A percentile compares a stretch with the other conserved stretches of the same genome.
Conservation (phyloP, 208 protist species). For the Naegleria gruberi region DNA sequence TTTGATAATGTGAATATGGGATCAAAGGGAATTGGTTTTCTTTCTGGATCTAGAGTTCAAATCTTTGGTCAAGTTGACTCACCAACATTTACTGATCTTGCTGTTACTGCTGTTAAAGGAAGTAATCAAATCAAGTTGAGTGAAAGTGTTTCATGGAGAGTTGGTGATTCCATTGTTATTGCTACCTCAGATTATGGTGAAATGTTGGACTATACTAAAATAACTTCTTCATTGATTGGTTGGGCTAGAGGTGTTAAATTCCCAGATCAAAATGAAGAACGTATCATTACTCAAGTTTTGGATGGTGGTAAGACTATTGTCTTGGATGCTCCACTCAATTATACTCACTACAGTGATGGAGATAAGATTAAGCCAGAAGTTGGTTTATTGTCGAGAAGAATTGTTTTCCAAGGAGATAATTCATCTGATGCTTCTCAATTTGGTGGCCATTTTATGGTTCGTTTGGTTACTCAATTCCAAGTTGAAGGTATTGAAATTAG, state of each 20-base stretch:
- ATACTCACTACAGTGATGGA: not conserved
- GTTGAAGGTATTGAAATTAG: not conserved
- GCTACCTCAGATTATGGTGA: not conserved
- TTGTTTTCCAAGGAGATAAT: not conserved
- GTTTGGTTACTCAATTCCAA: no score
- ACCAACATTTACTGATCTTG: not conserved
- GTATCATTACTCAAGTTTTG: no score
- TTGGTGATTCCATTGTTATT: constrained; percentile 5
- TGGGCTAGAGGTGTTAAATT: not conserved
- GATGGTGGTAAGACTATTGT: not conserved
- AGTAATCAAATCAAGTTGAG: not conserved
- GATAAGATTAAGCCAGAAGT: not conserved
- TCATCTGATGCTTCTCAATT: not conserved
- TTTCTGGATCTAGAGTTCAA: not conserved
- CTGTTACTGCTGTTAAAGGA: not conserved
- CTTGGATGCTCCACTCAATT: not conserved
- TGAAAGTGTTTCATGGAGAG: not conserved
- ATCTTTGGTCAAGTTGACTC: not conserved
- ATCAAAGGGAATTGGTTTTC: not conserved
- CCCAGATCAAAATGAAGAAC: not conserved
- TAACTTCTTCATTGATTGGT: not conserved
- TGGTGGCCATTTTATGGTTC: not conserved
- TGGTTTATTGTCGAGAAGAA: not conserved
- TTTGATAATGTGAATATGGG: not conserved
- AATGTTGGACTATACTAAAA: not conserved